phyloP scores from a whole-genome alignment of 169 alveolate genomes.

The Besnoitia besnoiti region DNA sequence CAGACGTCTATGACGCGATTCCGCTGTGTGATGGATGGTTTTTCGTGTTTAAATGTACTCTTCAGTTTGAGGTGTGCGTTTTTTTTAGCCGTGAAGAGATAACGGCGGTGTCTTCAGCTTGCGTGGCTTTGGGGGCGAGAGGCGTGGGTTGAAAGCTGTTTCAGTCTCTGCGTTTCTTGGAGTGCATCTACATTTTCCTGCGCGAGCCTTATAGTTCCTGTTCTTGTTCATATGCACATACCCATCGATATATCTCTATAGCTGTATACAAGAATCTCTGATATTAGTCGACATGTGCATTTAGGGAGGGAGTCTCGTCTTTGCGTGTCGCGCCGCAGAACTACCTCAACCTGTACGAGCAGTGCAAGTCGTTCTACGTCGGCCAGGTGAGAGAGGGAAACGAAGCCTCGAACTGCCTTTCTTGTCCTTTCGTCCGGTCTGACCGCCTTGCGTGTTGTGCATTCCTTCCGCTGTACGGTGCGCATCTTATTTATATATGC shows the following conservation, averaged over 20 bases:
- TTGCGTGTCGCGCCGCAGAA: constrained; percentile 45
- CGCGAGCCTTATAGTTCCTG: too few species aligned
- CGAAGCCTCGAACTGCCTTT: neutral
- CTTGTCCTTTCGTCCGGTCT: neutral
- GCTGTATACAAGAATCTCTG: neutral
- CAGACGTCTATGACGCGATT: too few species aligned
- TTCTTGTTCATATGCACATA: neutral
- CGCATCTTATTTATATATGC: constrained; percentile 9
- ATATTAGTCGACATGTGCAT: too few species aligned
- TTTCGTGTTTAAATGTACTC: too few species aligned
- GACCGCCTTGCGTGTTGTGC: neutral
- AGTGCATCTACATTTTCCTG: too few species aligned
- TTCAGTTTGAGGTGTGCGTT: neutral
- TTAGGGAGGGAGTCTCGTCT: neutral
- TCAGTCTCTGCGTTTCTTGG: too few species aligned
- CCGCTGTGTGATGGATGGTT: too few species aligned
- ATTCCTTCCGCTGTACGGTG: neutral
- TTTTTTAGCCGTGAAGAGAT: too few species aligned
- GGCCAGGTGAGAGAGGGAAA: neutral
- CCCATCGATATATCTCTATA: neutral
- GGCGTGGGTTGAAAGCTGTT: too few species aligned
- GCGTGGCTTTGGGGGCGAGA: too few species aligned
- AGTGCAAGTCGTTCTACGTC: constrained; percentile 81
- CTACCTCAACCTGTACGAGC: constrained; percentile 83
- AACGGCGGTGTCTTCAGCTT: too few species aligned